phyloP scores from a whole-genome alignment of 768 basidiomycete genomes.

The Trametes meyenii region DNA sequence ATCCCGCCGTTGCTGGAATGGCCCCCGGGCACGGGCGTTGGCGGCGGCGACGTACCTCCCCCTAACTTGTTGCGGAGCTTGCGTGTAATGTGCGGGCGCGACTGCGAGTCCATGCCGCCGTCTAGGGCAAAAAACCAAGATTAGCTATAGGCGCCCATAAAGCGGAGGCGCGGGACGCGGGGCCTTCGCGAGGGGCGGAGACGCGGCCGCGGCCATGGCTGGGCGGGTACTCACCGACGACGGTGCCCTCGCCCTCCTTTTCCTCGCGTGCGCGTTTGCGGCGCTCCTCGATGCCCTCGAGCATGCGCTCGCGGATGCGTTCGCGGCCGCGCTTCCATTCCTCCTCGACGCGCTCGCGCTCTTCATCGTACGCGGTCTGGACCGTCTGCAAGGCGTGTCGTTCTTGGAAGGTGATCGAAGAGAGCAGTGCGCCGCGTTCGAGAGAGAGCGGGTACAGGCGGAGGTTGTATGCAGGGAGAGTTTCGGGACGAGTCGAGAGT shows the following conservation, averaged over 20 bases:
- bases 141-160: background rate
- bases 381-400: constrained; percentile 67
- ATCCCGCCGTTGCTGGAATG: constrained; percentile 39
- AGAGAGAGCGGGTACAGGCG: constrained; percentile 73
- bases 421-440: constrained; percentile 75
- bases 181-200: background rate
- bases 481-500: constrained; percentile 70
- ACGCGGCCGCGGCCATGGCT: background rate
- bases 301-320: constrained; percentile 70
- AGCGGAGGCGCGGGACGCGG: constrained; percentile 1
- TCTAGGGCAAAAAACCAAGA: constrained; percentile 44
- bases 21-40: constrained; percentile 57
- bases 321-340: constrained; percentile 80
- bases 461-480: constrained; percentile 64
- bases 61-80: constrained; percentile 81
- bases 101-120: constrained; percentile 72
- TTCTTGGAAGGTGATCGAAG: constrained; percentile 68
- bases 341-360: constrained; percentile 77
- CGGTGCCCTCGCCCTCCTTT: constrained; percentile 86
- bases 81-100: constrained; percentile 78
- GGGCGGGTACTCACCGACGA: constrained; percentile 52
- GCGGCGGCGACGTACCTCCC: constrained; percentile 69
- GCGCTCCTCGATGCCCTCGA: constrained; percentile 86
- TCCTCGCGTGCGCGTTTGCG: constrained; percentile 79
- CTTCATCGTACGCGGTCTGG: constrained; percentile 75